A percentile compares a stretch with the other conserved stretches of the same genome.
phyloP scores from a whole-genome alignment of 164 flowering plant genomes.

The Brasenia schreberi region DNA sequence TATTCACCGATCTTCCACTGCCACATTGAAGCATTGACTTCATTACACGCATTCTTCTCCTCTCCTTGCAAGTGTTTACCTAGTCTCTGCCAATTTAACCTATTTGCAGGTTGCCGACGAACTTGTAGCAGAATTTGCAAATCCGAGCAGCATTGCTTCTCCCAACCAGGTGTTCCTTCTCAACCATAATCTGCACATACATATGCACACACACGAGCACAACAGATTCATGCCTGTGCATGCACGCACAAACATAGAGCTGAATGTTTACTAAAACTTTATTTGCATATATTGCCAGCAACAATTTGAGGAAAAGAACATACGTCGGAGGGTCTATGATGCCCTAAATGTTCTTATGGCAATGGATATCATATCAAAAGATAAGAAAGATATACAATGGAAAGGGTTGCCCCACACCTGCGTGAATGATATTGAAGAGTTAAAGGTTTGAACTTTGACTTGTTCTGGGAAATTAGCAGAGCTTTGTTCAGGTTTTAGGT shows the following conservation, averaged over 20 bases:
- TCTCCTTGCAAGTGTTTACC: too few relatives aligned
- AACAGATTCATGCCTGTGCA: too few relatives aligned
- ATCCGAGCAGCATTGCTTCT: conserved; percentile 17
- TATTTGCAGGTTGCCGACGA: conserved; percentile 29
- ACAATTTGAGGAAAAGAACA: conserved; percentile 80
- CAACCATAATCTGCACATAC: background rate
- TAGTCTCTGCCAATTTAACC: too few relatives aligned
- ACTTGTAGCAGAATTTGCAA: conserved; percentile 27
- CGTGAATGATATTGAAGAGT: conserved; percentile 53
- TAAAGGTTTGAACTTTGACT: conserved; percentile 31
- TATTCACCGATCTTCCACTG: too few relatives aligned
- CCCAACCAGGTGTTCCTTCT: too few relatives aligned
- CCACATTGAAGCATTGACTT: too few relatives aligned
- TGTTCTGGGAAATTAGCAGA: too few relatives aligned
- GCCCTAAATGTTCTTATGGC: conserved; percentile 89
- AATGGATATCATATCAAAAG: conserved; percentile 79
- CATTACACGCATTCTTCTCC: too few relatives aligned
- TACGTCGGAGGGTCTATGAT: conserved; percentile 74
- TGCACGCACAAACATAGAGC: too few relatives aligned
- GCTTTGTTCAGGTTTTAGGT: too few relatives aligned
- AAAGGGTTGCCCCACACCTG: conserved; percentile 69
- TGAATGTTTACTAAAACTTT: too few relatives aligned
- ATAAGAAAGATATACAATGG: conserved; percentile 75
- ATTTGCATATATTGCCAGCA: conserved; percentile 22
- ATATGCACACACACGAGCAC: too few relatives aligned